Evolutionary conservation across 2,329 filamentous ascomycete species (phyloP).

Genomic region (Pseudogymnoascus sp.): DNA sequence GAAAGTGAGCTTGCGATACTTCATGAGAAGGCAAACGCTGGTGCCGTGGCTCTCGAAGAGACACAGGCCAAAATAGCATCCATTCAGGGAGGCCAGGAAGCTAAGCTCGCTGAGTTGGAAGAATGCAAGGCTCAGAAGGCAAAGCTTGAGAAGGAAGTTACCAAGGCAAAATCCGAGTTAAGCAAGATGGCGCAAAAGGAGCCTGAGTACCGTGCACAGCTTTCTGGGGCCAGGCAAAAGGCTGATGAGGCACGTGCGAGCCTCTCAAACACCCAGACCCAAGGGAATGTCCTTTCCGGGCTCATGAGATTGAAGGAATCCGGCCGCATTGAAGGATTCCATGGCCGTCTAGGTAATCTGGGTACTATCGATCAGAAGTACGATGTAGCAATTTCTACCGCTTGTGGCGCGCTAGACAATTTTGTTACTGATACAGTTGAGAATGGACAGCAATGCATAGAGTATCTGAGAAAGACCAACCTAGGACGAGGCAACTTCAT

Average conservation of each 20-base stretch:
- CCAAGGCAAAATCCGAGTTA: constrained; percentile 63
- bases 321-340: constrained; percentile 92
- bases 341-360: constrained; percentile 87
- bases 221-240: constrained; percentile 86
- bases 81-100: constrained; percentile 61
- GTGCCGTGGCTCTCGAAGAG: constrained; percentile 75
- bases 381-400: constrained; percentile 96
- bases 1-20: constrained; percentile 92
- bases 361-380: constrained; percentile 90
- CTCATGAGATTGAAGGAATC: constrained; percentile 94
- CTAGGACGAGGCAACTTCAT: constrained; percentile 96
- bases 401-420: constrained; percentile 84
- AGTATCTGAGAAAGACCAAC: constrained; percentile 95
- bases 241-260: constrained; percentile 92
- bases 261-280: constrained; percentile 80
- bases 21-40: constrained; percentile 79
- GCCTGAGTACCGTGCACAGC: constrained; percentile 70
- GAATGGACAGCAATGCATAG: constrained; percentile 94
- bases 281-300: constrained; percentile 84
- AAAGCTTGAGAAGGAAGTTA: constrained; percentile 64
- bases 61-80: constrained; percentile 67
- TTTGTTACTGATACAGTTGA: constrained; percentile 96
- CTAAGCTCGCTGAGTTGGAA: constrained; percentile 68
- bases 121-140: constrained; percentile 65
- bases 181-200: constrained; percentile 67